A percentile compares a stretch with the other conserved stretches of the same genome.
Conservation (phyloP, 345 rosid species). For the Stellera chamaejasme region DNA sequence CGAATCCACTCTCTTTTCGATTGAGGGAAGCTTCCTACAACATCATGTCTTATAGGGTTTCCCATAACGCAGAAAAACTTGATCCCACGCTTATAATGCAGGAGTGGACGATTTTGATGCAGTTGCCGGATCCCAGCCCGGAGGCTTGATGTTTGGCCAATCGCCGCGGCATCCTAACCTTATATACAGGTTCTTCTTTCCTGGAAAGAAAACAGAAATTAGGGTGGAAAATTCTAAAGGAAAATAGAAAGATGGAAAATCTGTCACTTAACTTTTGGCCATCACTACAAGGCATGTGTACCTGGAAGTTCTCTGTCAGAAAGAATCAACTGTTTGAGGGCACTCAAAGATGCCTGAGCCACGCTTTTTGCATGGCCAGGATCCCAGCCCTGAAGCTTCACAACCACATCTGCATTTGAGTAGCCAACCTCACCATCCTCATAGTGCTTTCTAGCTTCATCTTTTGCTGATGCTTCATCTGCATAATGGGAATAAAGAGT, state of each 20-base stretch:
- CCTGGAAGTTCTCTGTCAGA: slow-evolving; percentile 82
- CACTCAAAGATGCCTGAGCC: slow-evolving; percentile 83
- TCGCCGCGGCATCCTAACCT: slow-evolving; percentile 87
- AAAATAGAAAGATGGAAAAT: background rate
- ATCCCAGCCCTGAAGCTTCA: slow-evolving; percentile 89
- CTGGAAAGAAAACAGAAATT: slow-evolving; percentile 26
- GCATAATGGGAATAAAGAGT: slow-evolving; percentile 3
- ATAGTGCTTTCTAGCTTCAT: slow-evolving; percentile 54
- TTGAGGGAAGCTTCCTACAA: too few species aligned
- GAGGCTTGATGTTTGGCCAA: slow-evolving; percentile 80
- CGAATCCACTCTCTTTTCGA: too few species aligned
- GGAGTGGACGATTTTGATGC: slow-evolving; percentile 16
- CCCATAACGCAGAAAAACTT: too few species aligned
- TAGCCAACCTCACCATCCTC: slow-evolving; percentile 46
- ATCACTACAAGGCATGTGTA: slow-evolving; percentile 11
- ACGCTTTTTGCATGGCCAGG: slow-evolving; percentile 60
- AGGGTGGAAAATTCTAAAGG: background rate
- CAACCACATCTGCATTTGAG: slow-evolving; percentile 82
- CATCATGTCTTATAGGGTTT: too few species aligned
- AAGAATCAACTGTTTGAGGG: slow-evolving; percentile 64
- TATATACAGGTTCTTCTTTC: slow-evolving; percentile 79
- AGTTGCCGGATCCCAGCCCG: slow-evolving; percentile 69
- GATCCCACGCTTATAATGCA: background rate
- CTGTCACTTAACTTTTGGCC: too few species aligned
- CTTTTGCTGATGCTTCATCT: slow-evolving; percentile 76